phyloP scores from a whole-genome alignment of 164 flowering plant genomes.

The Cinnamomum micranthum region DNA sequence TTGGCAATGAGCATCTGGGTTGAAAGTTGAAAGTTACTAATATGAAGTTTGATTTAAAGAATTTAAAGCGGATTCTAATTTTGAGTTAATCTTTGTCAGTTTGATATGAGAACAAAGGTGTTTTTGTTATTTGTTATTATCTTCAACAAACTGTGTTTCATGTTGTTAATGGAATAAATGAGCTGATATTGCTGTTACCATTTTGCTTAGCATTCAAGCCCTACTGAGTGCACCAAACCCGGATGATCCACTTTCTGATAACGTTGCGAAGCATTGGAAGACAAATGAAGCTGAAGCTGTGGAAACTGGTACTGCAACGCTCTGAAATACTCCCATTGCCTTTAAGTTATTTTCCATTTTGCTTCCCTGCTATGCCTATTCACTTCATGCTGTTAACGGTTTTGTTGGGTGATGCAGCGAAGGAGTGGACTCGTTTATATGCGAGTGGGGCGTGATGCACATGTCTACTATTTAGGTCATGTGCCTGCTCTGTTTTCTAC shows the following conservation, averaged over 20 bases:
- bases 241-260: constrained; percentile 93
- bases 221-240: constrained; percentile 96
- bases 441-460: constrained; percentile 78
- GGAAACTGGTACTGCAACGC: constrained; percentile 66
- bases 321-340: no score
- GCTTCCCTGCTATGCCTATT: background rate
- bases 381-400: background rate
- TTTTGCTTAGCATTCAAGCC: constrained; percentile 62
- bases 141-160: background rate
- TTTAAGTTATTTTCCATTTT: background rate
- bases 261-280: constrained; percentile 99
- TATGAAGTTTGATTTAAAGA: background rate
- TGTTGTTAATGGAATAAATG: background rate
- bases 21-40: background rate
- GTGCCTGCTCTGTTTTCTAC: constrained; percentile 1
- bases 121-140: no score
- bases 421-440: constrained; percentile 90
- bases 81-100: background rate
- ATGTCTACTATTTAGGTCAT: constrained; percentile 18
- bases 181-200: no score
- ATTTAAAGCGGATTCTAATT: background rate
- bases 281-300: constrained; percentile 90
- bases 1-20: background rate
- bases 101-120: background rate
- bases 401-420: constrained; percentile 52